Base-by-base conservation (phyloP, 352 stramenopile species). In the Globisporangium canariense region DNA sequence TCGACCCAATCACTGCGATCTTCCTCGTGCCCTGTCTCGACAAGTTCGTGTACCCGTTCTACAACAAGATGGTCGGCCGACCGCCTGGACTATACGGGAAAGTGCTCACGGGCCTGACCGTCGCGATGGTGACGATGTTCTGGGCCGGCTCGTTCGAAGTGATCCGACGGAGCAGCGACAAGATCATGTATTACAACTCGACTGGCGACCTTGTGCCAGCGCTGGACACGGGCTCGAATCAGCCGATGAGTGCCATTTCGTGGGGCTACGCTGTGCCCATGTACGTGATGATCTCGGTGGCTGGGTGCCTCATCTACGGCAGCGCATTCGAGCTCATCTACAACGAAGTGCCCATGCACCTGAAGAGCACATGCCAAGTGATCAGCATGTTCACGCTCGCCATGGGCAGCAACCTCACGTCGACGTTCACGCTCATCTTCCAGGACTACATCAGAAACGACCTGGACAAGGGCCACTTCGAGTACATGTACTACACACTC, bases 401-500 rank as follows among this genome's bases (percentile, higher is more conserved):
- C 55, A 96, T 96, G 82, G 87, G 87, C 32, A 93, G 83, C 73
- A 94, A 93, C 74, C 67, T 94, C 55, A 96, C 85, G 47, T 96
- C 87, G 38, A 93, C 83, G 32, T 96, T 96, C 71, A 96, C 87
- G 58, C 73, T 96, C 32, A 70, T 93, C 1, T 96, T 96, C 67
- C 80, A 91, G 32, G 63, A 82, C 53, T 89, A 79, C 60, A 91
- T 94, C 62, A 72, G 73, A n/a, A 45, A 90, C 30, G 68, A 87
- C 55, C 75, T 96, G 38, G 92, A 96, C 64, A 59, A 90, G 32
- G 85, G 85, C 45, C 74, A 96, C 58, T 90, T 96, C 66, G 87
- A 96, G 82, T 93, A 94, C 81, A 96, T 96, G 87, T 96, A 89
- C 73, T 96, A 83, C 75, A 88, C 83, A 32, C 75, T 96, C 10